Evolutionary conservation across 139 green algal species (phyloP).

Genomic region (Chlorella sp.): DNA sequence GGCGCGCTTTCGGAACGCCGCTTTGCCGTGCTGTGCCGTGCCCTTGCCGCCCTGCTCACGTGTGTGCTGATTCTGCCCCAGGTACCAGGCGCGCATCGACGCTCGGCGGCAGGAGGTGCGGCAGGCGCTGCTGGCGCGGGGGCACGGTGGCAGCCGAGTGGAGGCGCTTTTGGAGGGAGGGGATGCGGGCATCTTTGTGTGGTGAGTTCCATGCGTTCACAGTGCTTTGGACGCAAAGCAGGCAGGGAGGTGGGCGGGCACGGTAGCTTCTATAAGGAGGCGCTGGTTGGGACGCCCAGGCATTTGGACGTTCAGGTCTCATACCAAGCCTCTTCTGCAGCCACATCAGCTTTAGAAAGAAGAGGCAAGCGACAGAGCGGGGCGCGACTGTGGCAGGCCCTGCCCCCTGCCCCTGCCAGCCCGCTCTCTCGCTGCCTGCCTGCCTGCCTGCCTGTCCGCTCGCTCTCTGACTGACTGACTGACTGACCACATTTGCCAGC

Average conservation of each 20-base stretch:
- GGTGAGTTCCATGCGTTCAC: background rate
- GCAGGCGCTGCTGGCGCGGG: background rate
- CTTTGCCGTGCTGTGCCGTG: background rate
- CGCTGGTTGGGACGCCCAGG: too few relatives aligned
- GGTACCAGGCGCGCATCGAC: background rate
- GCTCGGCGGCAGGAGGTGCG: background rate
- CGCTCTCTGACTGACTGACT: background rate
- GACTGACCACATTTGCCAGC: too few relatives aligned
- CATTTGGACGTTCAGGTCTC: too few relatives aligned
- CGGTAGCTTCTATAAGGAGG: too few relatives aligned
- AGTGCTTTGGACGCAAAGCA: too few relatives aligned
- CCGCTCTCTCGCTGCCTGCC: background rate
- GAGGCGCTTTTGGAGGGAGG: background rate
- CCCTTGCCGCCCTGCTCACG: background rate
- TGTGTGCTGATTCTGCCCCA: background rate
- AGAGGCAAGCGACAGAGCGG: too few relatives aligned
- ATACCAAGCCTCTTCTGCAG: too few relatives aligned
- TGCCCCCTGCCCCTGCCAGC: too few relatives aligned
- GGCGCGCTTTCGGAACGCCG: background rate
- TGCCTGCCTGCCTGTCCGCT: too few relatives aligned
- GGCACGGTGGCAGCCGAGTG: background rate
- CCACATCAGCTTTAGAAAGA: too few relatives aligned
- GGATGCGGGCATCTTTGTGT: background rate
- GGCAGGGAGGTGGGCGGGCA: too few relatives aligned
- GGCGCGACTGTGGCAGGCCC: too few relatives aligned